phyloP scores from a whole-genome alignment of 2,329 filamentous ascomycete genomes.

The Alternaria sp. region DNA sequence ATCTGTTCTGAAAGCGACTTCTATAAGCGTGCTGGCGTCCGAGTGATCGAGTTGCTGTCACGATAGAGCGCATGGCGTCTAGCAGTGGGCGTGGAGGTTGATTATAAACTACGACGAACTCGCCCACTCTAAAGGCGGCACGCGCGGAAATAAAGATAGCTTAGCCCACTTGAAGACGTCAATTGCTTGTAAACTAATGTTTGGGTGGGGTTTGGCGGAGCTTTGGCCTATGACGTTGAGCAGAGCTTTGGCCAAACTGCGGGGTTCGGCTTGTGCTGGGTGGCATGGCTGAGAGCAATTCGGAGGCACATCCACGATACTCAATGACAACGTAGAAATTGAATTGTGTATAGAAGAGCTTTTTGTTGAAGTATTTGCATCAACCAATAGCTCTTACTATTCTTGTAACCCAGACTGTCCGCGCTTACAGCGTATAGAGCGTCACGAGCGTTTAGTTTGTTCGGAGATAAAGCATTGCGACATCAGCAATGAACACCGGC shows the following conservation, averaged over 20 bases:
- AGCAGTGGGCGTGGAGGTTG: constrained; percentile 4
- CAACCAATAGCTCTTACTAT: neutral
- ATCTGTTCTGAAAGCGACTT: constrained; percentile 44
- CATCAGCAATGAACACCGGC: neutral
- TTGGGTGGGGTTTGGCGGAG: constrained; percentile 7
- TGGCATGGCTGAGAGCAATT: constrained; percentile 3
- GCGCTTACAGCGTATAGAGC: constrained; percentile 30
- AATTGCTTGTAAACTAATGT: constrained; percentile 13
- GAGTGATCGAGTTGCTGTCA: constrained; percentile 44
- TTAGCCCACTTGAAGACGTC: constrained; percentile 11
- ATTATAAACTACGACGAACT: constrained; percentile 13
- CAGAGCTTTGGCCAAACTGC: constrained; percentile 21
- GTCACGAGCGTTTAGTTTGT: constrained; percentile 30
- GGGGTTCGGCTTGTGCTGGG: constrained; percentile 18
- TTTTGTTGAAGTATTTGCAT: neutral
- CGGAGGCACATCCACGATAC: constrained; percentile 3
- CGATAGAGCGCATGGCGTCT: constrained; percentile 46
- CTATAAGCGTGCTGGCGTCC: constrained; percentile 41
- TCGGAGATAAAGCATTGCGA: neutral
- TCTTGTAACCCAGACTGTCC: constrained; percentile 8
- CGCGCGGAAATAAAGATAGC: constrained; percentile 13
- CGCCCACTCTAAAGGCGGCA: constrained; percentile 10
- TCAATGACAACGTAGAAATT: neutral
- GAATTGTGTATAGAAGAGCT: neutral
- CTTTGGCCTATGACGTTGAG: constrained; percentile 20